Percentiles rank a stretch among this genome's conserved stretches.
phyloP scores from a whole-genome alignment of 805 yeast genomes.

The Cyberlindnera sargentensis region DNA sequence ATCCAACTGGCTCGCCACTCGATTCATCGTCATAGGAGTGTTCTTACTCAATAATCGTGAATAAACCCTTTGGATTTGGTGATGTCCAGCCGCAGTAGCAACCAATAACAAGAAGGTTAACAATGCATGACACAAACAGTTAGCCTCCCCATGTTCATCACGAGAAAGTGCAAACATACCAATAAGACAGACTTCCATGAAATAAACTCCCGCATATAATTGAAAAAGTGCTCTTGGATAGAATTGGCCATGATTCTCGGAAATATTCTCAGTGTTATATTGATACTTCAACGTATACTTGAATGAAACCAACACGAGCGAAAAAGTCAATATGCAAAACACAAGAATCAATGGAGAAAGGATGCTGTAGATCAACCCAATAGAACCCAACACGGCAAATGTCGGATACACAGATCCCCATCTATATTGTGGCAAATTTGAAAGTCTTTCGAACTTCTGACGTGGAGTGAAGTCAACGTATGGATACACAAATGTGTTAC shows the following conservation, averaged over 20 bases:
- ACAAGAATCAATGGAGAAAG: constrained; percentile 73
- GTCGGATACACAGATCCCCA: constrained; percentile 82
- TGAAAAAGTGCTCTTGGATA: constrained; percentile 75
- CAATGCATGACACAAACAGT: constrained; percentile 41
- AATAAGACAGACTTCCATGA: constrained; percentile 68
- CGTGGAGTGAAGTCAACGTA: constrained; percentile 56
- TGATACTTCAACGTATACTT: constrained; percentile 61
- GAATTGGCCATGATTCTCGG: constrained; percentile 63
- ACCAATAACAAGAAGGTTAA: constrained; percentile 45
- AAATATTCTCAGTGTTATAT: constrained; percentile 40
- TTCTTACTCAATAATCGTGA: constrained; percentile 26
- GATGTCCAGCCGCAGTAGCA: constrained; percentile 52
- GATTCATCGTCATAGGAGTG: constrained; percentile 27
- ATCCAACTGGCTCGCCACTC: background rate
- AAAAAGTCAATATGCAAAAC: constrained; percentile 50
- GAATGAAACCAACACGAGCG: constrained; percentile 53
- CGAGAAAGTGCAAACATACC: constrained; percentile 67
- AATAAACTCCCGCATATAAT: constrained; percentile 73
- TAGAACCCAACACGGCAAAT: constrained; percentile 69
- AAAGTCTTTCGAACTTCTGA: constrained; percentile 38
- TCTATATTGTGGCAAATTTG: constrained; percentile 37
- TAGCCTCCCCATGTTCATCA: constrained; percentile 37
- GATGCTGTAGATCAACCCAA: constrained; percentile 71
- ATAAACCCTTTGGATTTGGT: constrained; percentile 39
- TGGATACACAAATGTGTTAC: constrained; percentile 28